Evolutionary conservation across 495 filamentous ascomycete species (phyloP).

Genomic region (Poronia punctata): DNA sequence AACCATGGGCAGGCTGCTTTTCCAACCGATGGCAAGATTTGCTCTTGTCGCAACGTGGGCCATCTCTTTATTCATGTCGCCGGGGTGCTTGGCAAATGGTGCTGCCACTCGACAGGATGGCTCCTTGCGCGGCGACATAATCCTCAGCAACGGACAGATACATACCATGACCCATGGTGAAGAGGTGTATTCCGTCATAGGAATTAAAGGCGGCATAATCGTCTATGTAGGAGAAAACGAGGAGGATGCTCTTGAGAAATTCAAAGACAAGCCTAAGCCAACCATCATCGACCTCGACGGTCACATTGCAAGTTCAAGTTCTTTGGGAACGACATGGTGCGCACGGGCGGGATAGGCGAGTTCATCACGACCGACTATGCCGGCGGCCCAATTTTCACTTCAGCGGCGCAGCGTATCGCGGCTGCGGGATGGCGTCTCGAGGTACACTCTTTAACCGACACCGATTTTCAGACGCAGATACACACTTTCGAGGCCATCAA

Average conservation of each 20-base stretch:
- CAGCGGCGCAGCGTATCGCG: slow-evolving; percentile 11
- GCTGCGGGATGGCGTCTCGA: slow-evolving; percentile 23
- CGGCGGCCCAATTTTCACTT: slow-evolving; percentile 18
- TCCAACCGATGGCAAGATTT: too few species aligned
- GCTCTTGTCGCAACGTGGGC: too few species aligned
- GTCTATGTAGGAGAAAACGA: slow-evolving; percentile 20
- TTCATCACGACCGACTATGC: slow-evolving; percentile 18
- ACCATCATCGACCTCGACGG: slow-evolving; percentile 12
- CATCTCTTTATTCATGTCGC: not conserved
- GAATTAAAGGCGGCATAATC: slow-evolving; percentile 15
- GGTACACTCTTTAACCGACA: slow-evolving; percentile 17
- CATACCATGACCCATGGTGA: slow-evolving; percentile 16
- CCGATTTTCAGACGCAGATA: slow-evolving; percentile 16
- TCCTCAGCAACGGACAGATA: slow-evolving; percentile 20
- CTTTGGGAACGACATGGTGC: slow-evolving; percentile 23
- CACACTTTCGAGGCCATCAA: slow-evolving; percentile 16
- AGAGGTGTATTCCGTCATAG: slow-evolving; percentile 14
- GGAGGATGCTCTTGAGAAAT: slow-evolving; percentile 4
- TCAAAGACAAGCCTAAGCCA: not conserved
- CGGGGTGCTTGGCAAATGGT: not conserved
- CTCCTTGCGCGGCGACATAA: slow-evolving; percentile 3
- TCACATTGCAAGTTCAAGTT: slow-evolving; percentile 14
- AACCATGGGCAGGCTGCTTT: too few species aligned
- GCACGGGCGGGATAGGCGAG: slow-evolving; percentile 25
- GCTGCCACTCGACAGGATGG: not conserved